Evolutionary conservation across 2,329 filamentous ascomycete genomes (phyloP).

Genomic region (Epichloe bromicola): DNA sequence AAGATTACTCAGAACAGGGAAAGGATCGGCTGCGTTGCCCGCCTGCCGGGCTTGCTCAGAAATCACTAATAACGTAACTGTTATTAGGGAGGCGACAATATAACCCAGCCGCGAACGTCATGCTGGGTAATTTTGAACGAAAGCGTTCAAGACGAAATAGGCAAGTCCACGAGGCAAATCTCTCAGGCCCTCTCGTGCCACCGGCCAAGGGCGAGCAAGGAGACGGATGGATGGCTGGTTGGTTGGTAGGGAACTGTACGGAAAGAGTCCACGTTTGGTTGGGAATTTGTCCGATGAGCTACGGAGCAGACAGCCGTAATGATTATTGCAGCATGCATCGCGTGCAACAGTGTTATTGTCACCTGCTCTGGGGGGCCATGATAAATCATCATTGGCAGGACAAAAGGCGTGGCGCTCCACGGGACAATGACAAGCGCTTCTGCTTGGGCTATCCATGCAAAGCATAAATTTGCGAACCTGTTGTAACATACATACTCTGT

Average conservation of each 20-base stretch:
- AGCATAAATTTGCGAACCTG: constrained; percentile 1
- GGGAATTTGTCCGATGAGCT: not conserved
- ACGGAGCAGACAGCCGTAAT: not conserved
- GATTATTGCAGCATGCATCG: not conserved
- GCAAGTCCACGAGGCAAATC: not conserved
- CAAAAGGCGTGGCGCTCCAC: not conserved
- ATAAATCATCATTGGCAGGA: not conserved
- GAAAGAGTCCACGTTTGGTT: not conserved
- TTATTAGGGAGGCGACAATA: no score
- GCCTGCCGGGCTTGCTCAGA: no score
- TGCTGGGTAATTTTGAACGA: no score
- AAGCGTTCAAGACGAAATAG: no score
- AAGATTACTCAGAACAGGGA: not conserved
- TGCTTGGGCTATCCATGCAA: constrained; percentile 1
- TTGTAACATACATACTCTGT: not conserved
- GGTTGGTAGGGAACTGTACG: not conserved
- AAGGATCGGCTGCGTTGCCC: not conserved
- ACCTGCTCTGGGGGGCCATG: not conserved
- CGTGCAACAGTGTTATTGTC: not conserved
- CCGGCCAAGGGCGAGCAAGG: no score
- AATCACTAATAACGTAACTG: no score
- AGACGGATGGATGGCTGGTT: not conserved
- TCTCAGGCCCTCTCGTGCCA: not conserved
- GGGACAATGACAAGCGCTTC: not conserved
- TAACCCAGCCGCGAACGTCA: no score